Evolutionary conservation across 768 basidiomycete genomes (phyloP).

Genomic region (Serendipita sp.): DNA sequence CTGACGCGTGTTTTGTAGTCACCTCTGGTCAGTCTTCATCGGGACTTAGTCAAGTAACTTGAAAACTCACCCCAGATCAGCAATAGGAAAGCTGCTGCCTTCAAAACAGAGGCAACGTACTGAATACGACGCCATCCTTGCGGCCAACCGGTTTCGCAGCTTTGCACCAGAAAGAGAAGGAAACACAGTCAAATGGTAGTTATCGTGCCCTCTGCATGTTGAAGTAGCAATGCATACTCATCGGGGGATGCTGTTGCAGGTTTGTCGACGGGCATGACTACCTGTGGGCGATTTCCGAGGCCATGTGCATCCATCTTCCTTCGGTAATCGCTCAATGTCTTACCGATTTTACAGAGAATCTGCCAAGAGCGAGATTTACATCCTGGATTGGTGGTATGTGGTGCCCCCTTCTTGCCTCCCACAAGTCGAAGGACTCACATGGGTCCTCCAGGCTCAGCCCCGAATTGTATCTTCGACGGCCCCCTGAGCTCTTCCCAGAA

Average conservation of each 20-base stretch:
- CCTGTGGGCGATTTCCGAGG: slow-evolving; percentile 27
- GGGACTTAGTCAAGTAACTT: background rate
- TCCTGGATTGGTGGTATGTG: slow-evolving; percentile 22
- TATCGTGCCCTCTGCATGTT: background rate
- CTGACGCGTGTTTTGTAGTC: background rate
- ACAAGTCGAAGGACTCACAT: background rate
- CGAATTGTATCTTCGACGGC: slow-evolving; percentile 29
- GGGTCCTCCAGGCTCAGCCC: slow-evolving; percentile 16
- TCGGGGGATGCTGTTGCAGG: background rate
- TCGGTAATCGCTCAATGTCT: background rate
- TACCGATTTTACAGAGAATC: slow-evolving; percentile 9
- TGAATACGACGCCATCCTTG: slow-evolving; percentile 17
- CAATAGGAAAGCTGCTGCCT: background rate
- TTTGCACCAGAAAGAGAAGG: slow-evolving; percentile 23
- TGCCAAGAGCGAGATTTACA: slow-evolving; percentile 23
- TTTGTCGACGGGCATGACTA: slow-evolving; percentile 29
- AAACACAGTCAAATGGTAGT: slow-evolving; percentile 23
- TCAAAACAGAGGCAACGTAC: background rate
- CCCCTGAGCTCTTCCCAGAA: slow-evolving; percentile 26
- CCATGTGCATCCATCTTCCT: slow-evolving; percentile 43
- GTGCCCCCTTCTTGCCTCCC: slow-evolving; percentile 12
- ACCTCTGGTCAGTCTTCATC: background rate
- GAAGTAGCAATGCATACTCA: background rate
- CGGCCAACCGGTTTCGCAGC: slow-evolving; percentile 23
- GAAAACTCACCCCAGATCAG: background rate